Percentiles rank a stretch among this genome's conserved stretches.
phyloP scores from a whole-genome alignment of 768 basidiomycete genomes.

The Amanita jacksonii region DNA sequence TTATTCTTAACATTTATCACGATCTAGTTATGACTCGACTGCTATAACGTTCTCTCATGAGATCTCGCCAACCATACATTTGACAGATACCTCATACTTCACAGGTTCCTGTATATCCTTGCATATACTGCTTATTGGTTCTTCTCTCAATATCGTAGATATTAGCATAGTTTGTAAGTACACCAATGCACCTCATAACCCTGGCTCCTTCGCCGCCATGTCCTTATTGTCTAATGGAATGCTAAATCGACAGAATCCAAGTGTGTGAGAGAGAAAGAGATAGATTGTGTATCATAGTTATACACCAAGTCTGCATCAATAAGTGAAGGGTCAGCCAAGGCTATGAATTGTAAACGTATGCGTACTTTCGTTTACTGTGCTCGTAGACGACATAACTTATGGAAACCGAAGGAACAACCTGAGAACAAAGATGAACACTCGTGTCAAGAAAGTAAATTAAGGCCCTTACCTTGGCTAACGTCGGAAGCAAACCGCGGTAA shows the following conservation, averaged over 20 bases:
- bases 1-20: no score
- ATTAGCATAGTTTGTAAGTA: constrained; percentile 3
- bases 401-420: constrained; percentile 94
- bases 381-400: constrained; percentile 96
- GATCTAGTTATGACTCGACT: constrained; percentile 16
- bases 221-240: no score
- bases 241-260: no score
- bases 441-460: constrained; percentile 2
- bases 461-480: constrained; percentile 70
- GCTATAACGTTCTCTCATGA: constrained; percentile 15
- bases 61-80: not conserved
- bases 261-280: no score
- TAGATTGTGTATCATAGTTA: constrained; percentile 20
- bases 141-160: constrained; percentile 3
- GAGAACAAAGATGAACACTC: constrained; percentile 7
- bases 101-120: not conserved
- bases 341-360: constrained; percentile 8
- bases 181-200: no score
- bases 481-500: constrained; percentile 88
- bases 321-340: constrained; percentile 10
- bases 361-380: constrained; percentile 70
- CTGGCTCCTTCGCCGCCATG: no score
- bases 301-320: constrained; percentile 46
- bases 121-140: not conserved
- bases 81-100: not conserved